Conservation (phyloP, 108 stramenopile genomes). For the Fistulifera solaris region DNA sequence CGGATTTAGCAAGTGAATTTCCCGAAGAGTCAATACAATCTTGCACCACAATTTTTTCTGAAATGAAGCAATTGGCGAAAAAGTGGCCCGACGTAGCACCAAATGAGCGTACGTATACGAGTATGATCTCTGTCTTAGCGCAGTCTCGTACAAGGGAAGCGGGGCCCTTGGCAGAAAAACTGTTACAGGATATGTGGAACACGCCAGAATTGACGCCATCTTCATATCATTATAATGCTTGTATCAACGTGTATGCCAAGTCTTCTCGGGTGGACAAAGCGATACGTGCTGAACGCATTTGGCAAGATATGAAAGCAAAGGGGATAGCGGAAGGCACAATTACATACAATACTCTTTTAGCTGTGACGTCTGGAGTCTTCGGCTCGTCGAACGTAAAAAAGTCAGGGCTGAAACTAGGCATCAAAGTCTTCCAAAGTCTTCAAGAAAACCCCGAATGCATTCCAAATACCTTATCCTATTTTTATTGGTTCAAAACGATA, state of each 20-base stretch:
- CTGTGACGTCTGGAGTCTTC: slow-evolving; percentile 37
- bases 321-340: slow-evolving; percentile 40
- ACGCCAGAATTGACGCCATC: slow-evolving; percentile 27
- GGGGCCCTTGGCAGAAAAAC: background rate
- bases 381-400: slow-evolving; percentile 6
- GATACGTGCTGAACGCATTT: slow-evolving; percentile 23
- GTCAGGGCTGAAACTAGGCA: background rate
- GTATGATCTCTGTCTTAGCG: slow-evolving; percentile 28
- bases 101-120: slow-evolving; percentile 38
- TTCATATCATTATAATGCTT: slow-evolving; percentile 55
- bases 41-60: slow-evolving; percentile 24
- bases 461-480: background rate
- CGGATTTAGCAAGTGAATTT: slow-evolving; percentile 18
- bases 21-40: slow-evolving; percentile 22
- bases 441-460: background rate
- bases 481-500: background rate
- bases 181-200: background rate
- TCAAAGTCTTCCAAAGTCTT: background rate
- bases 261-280: slow-evolving; percentile 39
- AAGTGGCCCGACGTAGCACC: slow-evolving; percentile 33
- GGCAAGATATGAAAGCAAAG: slow-evolving; percentile 28
- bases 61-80: slow-evolving; percentile 43
- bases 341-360: slow-evolving; percentile 52
- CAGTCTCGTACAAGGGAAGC: slow-evolving; percentile 15
- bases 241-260: slow-evolving; percentile 44